Evolutionary conservation across 306 rosid species (phyloP).

Genomic region (Dryas octopetala): DNA sequence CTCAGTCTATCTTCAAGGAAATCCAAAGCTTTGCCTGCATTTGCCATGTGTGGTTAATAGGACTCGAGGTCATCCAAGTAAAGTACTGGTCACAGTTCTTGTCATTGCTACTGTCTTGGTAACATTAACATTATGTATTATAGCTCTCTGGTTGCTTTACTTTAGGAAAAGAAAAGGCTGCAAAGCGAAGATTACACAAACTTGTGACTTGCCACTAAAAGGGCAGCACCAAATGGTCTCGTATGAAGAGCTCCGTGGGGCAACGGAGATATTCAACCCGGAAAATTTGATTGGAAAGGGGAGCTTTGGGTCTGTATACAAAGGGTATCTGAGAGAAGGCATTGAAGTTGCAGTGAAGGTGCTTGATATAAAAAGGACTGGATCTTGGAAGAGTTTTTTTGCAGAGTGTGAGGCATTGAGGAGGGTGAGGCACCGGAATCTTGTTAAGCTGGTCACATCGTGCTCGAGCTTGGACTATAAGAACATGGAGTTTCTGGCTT

Average conservation of each 20-base stretch:
- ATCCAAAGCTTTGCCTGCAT: constrained; percentile 49
- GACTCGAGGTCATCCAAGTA: constrained; percentile 20
- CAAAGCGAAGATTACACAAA: constrained; percentile 22
- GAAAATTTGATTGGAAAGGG: constrained; percentile 56
- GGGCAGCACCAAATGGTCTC: constrained; percentile 48
- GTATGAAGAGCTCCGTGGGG: constrained; percentile 54
- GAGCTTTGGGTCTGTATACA: constrained; percentile 67
- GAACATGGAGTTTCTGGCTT: constrained; percentile 60
- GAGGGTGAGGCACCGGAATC: constrained; percentile 64
- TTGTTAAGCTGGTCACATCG: constrained; percentile 66
- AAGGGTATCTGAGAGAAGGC: constrained; percentile 49
- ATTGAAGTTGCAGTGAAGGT: constrained; percentile 63
- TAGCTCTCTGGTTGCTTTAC: constrained; percentile 34
- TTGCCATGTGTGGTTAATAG: constrained; percentile 22
- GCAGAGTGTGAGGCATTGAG: constrained; percentile 73
- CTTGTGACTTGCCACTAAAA: constrained; percentile 13
- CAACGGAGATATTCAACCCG: constrained; percentile 54
- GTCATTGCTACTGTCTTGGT: constrained; percentile 23
- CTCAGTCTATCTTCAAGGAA: constrained; percentile 63
- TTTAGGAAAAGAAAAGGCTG: constrained; percentile 18
- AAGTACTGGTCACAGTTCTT: constrained; percentile 10
- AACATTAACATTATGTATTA: constrained; percentile 33
- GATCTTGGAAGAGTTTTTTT: constrained; percentile 60
- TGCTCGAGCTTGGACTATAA: constrained; percentile 69
- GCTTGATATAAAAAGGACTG: constrained; percentile 42